Conservation (phyloP, 1,139 yeast species). For the Hyphopichia khmerensis region DNA sequence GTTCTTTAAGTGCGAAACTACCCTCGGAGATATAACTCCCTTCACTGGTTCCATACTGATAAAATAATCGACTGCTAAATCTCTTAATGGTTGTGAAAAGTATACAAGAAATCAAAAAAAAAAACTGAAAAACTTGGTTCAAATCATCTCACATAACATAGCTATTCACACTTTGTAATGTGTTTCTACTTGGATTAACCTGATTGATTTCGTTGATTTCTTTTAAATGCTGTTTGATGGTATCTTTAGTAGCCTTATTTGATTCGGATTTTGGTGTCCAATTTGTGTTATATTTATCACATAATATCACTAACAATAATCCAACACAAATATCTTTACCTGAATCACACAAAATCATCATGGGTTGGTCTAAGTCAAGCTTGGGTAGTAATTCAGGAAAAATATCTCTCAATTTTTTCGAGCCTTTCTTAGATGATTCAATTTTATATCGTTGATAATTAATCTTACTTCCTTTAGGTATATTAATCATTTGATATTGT, state of each 20-base stretch:
- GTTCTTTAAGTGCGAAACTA: too few species aligned
- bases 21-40: not conserved
- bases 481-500: constrained; percentile 13
- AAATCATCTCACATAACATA: not conserved
- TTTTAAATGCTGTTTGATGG: constrained; percentile 58
- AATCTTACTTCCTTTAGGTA: constrained; percentile 14
- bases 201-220: constrained; percentile 42
- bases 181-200: constrained; percentile 75
- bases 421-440: constrained; percentile 58
- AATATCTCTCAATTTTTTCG: constrained; percentile 49
- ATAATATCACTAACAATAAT: constrained; percentile 51
- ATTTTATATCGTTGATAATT: constrained; percentile 20
- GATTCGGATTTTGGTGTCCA: constrained; percentile 28
- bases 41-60: not conserved
- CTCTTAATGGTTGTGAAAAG: too few species aligned
- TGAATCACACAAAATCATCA: constrained; percentile 56
- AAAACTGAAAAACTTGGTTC: too few species aligned
- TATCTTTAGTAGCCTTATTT: constrained; percentile 38
- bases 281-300: constrained; percentile 40
- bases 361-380: constrained; percentile 12
- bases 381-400: constrained; percentile 37
- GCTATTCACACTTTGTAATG: constrained; percentile 61
- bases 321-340: constrained; percentile 71
- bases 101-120: too few species aligned
- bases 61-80: too few species aligned